phyloP scores from a whole-genome alignment of 2,329 filamentous ascomycete species.

The Arthrinium phaeospermum region DNA sequence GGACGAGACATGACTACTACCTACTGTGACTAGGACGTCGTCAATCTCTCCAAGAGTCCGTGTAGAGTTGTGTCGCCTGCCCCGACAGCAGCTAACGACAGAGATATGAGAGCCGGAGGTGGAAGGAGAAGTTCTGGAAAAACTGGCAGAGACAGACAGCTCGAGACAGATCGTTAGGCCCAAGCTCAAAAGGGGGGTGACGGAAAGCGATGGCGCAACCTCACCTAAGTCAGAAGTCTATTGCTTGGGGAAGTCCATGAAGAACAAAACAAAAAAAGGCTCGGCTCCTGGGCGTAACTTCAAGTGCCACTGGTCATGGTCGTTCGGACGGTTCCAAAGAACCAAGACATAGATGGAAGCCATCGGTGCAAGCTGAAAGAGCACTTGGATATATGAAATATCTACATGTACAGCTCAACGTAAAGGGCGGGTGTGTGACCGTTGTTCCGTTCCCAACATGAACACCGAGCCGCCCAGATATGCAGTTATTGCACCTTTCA shows the following conservation, averaged over 20 bases:
- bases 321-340: background rate
- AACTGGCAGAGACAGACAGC: background rate
- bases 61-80: background rate
- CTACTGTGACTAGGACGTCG: background rate
- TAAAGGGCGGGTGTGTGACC: background rate
- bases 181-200: background rate
- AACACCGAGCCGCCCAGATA: background rate
- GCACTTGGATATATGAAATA: background rate
- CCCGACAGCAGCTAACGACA: background rate
- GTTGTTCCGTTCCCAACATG: background rate
- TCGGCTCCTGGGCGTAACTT: conserved; percentile 10
- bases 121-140: background rate
- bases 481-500: background rate
- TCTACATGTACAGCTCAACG: background rate
- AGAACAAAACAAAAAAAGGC: background rate
- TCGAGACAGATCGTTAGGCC: background rate
- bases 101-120: background rate
- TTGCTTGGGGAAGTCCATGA: conserved; percentile 15
- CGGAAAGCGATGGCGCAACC: background rate
- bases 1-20: conserved; percentile 16
- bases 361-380: background rate
- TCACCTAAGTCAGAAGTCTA: conserved; percentile 16
- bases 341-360: conserved; percentile 8
- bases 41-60: background rate
- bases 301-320: conserved; percentile 2